Evolutionary conservation across 805 yeast species (phyloP), one percentile per base, ranked within the genome.

Genomic region (Yueomyces sp.): DNA sequence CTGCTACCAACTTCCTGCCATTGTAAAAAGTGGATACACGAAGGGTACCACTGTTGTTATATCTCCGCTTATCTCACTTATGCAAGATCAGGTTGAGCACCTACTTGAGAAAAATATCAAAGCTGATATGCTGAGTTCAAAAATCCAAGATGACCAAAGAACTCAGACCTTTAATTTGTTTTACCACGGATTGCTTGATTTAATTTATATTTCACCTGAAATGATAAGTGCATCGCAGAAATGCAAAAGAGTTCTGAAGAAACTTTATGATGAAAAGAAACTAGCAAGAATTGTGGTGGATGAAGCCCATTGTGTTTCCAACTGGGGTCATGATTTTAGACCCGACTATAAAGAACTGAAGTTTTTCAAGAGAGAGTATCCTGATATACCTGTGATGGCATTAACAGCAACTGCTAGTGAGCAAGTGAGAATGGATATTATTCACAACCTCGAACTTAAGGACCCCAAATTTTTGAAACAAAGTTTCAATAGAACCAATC

Each of bases 281-380:
- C 65, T 92, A 36, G 95, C 96, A 0, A 69, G 97, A 43, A 72
- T 92, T 36, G 95, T 92, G 8, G 86, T 92, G 39, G 98, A 92
- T 64, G 98, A 83, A 58, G 98, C 98, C 0, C 98, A 92, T 64
- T 92, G 98, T 71, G 94, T 92, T 39, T 85, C 95, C 42, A 82
- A 94, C 8, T 92, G 98, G 98, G 98, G 98, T 26, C 98, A 92
- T 63, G 98, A 92, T 62, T 92, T 92, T 61, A 71, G 98, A 42
- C 96, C 97, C 0, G 97, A 92, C 61, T 92, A 92, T 65, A 85
- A 87, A 53, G 82, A 80, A 8, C 68, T 92, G 56, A 76, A 77
- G 34, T 73, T 70, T 50, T 84, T 92, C 61, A 86, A 86, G 54
- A 61, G 65, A 26, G 72, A 76, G 41, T 92, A 74, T 56, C 94